These are phyloP conservation scores for Biscutella auriculata DNA, from an alignment of 441 rosid genomes.

Conservation along the genomic window DNA sequence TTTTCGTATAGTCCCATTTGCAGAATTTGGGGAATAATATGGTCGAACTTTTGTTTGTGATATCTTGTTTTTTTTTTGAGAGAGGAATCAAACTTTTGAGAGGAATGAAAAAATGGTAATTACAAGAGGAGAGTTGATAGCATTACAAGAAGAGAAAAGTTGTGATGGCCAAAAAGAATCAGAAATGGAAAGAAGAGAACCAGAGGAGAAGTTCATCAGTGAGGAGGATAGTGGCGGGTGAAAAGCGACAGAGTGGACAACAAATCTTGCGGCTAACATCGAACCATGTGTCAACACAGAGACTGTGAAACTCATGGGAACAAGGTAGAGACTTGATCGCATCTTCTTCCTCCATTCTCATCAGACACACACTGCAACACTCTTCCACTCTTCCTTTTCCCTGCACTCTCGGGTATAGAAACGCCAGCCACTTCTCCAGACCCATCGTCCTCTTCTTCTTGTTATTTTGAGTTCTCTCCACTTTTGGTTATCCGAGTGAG, in stretches of 20 bases:
- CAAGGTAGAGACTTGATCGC: constrained; percentile 19
- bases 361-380: constrained; percentile 20
- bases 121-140: not conserved
- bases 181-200: constrained; percentile 28
- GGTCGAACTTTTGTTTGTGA: not conserved
- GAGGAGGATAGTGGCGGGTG: constrained; percentile 15
- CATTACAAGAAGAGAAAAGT: constrained; percentile 8
- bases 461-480: not conserved
- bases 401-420: constrained; percentile 10
- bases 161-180: not conserved
- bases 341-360: constrained; percentile 22
- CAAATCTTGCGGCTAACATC: constrained; percentile 17
- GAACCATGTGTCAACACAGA: constrained; percentile 22
- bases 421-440: constrained; percentile 18
- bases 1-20: too few relatives aligned
- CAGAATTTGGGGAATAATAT: not conserved
- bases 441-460: constrained; percentile 11
- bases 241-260: constrained; percentile 23
- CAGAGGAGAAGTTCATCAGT: constrained; percentile 23
- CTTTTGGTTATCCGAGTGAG: constrained; percentile 3
- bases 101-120: constrained; percentile 9
- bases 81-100: constrained; percentile 6
- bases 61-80: not conserved
- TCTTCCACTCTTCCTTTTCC: constrained; percentile 14
- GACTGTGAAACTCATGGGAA: constrained; percentile 23